phyloP scores from a whole-genome alignment of 768 basidiomycete species.

The Amyloporia xantha region DNA sequence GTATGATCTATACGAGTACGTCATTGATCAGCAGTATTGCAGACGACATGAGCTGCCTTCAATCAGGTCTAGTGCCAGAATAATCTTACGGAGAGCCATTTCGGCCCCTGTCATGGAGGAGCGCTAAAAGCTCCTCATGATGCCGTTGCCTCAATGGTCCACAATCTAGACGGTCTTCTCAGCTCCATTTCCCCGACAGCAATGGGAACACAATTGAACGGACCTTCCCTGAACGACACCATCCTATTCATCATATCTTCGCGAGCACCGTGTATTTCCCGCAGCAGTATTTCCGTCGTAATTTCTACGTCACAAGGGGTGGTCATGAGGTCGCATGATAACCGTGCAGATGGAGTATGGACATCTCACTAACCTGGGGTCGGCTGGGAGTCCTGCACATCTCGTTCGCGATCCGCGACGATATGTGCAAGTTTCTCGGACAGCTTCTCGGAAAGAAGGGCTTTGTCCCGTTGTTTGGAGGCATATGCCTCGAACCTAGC shows the following conservation, averaged over 20 bases:
- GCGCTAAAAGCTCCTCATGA: neutral
- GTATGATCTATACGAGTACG: neutral
- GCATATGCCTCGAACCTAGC: too few relatives aligned
- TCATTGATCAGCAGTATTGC: neutral
- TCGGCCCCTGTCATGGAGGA: conserved; percentile 1
- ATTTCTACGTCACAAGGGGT: neutral
- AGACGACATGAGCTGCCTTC: neutral
- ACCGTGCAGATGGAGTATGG: too few relatives aligned
- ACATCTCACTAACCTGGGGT: neutral
- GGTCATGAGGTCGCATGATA: neutral
- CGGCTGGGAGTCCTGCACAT: neutral
- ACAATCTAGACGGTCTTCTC: neutral
- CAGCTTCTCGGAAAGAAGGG: neutral
- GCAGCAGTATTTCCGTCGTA: neutral
- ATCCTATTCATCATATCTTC: neutral
- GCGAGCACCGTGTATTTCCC: neutral
- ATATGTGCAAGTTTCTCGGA: neutral
- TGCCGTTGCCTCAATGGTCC: neutral
- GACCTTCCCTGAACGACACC: neutral
- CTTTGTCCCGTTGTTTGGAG: too few relatives aligned
- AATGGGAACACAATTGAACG: neutral
- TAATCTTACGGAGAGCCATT: neutral
- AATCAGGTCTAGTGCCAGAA: neutral
- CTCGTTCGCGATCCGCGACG: neutral
- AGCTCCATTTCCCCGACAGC: neutral